Conservation (phyloP, 208 protist genomes). For the Vickermania ingenoplastis region DNA sequence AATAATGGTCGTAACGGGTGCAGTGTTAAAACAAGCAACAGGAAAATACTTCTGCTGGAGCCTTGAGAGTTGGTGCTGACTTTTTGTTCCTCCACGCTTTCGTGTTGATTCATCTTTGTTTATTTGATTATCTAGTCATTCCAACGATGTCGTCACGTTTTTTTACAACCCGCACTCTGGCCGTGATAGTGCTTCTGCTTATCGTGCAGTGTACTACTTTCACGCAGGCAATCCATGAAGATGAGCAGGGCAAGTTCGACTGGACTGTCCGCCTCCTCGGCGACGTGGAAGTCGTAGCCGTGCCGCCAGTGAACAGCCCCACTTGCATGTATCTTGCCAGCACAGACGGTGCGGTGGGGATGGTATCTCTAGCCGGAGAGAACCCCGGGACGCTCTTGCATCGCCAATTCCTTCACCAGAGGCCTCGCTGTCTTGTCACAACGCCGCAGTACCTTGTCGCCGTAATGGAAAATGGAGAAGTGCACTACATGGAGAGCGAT, state of each 20-base stretch:
- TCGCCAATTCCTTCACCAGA: constrained; percentile 36
- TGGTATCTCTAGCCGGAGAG: constrained; percentile 18
- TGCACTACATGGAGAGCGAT: neutral
- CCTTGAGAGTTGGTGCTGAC: too few species aligned
- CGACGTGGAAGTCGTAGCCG: constrained; percentile 50
- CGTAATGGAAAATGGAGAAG: constrained; percentile 13
- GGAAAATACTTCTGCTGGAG: too few species aligned
- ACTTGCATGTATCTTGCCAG: constrained; percentile 42
- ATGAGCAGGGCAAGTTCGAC: constrained; percentile 79
- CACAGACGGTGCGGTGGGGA: constrained; percentile 59
- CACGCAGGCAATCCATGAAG: constrained; percentile 63
- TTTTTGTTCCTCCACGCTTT: too few species aligned
- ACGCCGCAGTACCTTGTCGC: constrained; percentile 21
- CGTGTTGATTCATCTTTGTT: too few species aligned
- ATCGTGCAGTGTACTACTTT: constrained; percentile 6
- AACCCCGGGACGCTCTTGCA: constrained; percentile 41
- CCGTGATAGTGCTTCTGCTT: constrained; percentile 6
- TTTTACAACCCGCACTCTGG: neutral
- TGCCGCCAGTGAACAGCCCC: constrained; percentile 18
- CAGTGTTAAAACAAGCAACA: too few species aligned
- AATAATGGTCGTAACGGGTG: too few species aligned
- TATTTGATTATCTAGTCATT: too few species aligned
- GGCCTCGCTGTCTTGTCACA: constrained; percentile 43
- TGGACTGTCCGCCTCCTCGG: constrained; percentile 71
- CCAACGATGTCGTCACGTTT: neutral